Percentiles rank a stretch among this genome's conserved stretches.
These are phyloP conservation scores for Clarireedia homoeocarpa DNA, from an alignment of 2,329 filamentous ascomycete species.

Conservation along the genomic window DNA sequence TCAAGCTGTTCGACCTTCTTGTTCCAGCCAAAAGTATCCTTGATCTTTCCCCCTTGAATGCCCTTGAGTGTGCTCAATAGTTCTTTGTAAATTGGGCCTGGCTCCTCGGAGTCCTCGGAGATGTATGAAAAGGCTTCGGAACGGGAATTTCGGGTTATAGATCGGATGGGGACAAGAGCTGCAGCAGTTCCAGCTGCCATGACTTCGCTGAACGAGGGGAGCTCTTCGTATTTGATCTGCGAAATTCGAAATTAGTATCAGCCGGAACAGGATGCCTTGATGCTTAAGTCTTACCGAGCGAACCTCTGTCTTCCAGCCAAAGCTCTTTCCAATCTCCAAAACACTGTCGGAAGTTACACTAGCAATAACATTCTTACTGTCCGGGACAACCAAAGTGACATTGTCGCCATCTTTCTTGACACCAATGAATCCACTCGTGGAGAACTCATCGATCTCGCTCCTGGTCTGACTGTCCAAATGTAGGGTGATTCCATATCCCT, in stretches of 20 bases:
- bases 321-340: constrained; percentile 64
- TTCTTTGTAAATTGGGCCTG: constrained; percentile 65
- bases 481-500: constrained; percentile 89
- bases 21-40: constrained; percentile 47
- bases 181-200: constrained; percentile 90
- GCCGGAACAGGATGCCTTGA: no score
- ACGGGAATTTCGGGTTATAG: constrained; percentile 62
- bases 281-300: constrained; percentile 46
- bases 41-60: constrained; percentile 73
- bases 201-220: constrained; percentile 62
- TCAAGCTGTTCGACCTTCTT: constrained; percentile 25
- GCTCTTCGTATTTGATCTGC: constrained; percentile 56
- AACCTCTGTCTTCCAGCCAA: constrained; percentile 79
- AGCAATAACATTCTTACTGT: constrained; percentile 80
- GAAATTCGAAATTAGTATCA: background rate
- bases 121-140: constrained; percentile 50
- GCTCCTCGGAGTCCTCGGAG: constrained; percentile 50
- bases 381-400: constrained; percentile 62
- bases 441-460: constrained; percentile 90
- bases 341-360: constrained; percentile 78
- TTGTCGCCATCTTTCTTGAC: constrained; percentile 46
- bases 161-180: constrained; percentile 83
- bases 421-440: constrained; percentile 87
- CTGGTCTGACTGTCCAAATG: constrained; percentile 82
- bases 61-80: constrained; percentile 71